Base-by-base conservation (phyloP, 306 rosid genomes). In the Luffa acutangula region DNA sequence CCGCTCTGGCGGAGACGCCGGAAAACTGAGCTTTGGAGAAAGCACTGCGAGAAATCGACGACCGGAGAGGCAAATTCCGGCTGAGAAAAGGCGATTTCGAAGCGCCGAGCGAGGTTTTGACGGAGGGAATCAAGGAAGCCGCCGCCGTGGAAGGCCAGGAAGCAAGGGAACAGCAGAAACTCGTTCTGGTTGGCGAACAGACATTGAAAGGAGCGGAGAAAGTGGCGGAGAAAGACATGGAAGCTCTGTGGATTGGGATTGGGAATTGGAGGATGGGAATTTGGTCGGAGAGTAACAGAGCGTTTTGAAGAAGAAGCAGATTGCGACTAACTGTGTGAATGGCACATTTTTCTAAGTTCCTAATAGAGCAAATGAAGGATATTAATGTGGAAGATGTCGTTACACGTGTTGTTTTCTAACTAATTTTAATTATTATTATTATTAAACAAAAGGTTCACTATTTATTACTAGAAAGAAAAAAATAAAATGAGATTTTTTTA, bases 1-100 rank as follows among this genome's bases (percentile, higher is more conserved):
- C 89, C 20, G 99, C 99, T 80, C 87, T 89, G 0, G 99, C 99
- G 52, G 78, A 75, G 77, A 91, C 87, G 41, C 86, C 85, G 33
- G 78, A 87, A 85, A 87, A 81, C 25, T 84, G 89, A 76, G 87
- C 58, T 59, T 86, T 90, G 25, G 79, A 12, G 15, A 79, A 39
- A 78, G 79, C 18, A 36, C 79, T 83, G 2, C 84, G 83, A 80
- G 80, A 74, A 62, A 18, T 77, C 51, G 87, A 82, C 0, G 94
- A 82, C 72, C 63, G 73, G 51, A 80, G 76, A 57, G 89, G 51
- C 77, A 90, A 83, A 51, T 88, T 87, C 1, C 66, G 81, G 57
- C 75, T 85, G 3, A 91, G 81, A 81, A 93, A 76, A 39, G 84
- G 7, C n/a, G 96, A 96, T 25, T 86, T 88, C 7, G 94, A 89